Evolutionary conservation across 2,329 filamentous ascomycete species (phyloP).

Genomic region (Trichoderma aggressivum): DNA sequence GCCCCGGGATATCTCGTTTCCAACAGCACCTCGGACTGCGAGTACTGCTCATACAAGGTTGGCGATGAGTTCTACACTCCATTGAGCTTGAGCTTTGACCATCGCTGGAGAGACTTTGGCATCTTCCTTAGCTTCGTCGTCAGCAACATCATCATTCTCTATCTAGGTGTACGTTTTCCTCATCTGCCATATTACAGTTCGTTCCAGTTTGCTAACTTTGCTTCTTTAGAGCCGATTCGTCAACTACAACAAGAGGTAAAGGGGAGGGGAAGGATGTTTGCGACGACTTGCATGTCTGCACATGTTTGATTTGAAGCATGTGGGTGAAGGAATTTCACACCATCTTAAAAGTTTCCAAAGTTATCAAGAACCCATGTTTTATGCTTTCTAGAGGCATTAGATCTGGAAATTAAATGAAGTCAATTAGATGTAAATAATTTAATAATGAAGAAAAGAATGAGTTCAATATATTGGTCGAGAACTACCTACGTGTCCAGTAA

Average conservation of each 20-base stretch:
- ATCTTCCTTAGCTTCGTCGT: conserved; percentile 74
- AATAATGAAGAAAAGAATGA: neutral
- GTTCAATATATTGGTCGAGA: neutral
- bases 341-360: neutral
- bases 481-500: neutral
- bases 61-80: conserved; percentile 77
- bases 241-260: conserved; percentile 51
- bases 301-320: neutral
- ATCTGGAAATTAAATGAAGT: neutral
- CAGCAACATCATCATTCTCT: conserved; percentile 67
- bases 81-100: conserved; percentile 61
- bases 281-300: neutral
- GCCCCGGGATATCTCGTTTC: conserved; percentile 68
- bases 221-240: conserved; percentile 45
- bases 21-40: conserved; percentile 63
- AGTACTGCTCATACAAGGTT: conserved; percentile 77
- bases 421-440: neutral
- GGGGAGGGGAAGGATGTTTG: no score
- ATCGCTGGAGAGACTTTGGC: conserved; percentile 79
- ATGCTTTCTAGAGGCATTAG: neutral
- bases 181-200: neutral
- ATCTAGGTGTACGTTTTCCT: conserved; percentile 46
- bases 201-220: conserved; percentile 11
- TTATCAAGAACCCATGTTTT: neutral
- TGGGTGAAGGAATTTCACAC: neutral